Conservation (phyloP, 1,284 basidiomycete species). For the Apiotrichum montevideense region DNA sequence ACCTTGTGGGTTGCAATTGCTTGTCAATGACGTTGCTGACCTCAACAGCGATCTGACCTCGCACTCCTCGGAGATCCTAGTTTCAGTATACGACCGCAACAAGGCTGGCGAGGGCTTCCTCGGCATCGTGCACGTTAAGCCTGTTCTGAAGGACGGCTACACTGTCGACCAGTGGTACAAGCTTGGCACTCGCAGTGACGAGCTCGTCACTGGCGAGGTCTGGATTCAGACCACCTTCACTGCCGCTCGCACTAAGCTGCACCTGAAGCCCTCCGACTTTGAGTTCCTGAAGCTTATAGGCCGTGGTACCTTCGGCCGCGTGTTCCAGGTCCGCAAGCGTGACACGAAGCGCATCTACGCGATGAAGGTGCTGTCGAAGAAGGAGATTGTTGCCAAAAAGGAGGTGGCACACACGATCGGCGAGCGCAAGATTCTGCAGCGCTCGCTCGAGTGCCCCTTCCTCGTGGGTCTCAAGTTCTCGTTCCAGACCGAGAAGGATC, state of each 20-base stretch:
- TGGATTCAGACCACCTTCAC: conserved; percentile 92
- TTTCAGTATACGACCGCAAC: conserved; percentile 89
- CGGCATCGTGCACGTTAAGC: conserved; percentile 85
- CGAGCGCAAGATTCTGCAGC: conserved; percentile 96
- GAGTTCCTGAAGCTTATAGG: conserved; percentile 99
- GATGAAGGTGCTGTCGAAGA: conserved; percentile 98
- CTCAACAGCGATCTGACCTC: conserved; percentile 82
- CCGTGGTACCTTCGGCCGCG: conserved; percentile 95
- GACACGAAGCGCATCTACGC: conserved; percentile 99
- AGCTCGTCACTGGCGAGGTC: conserved; percentile 83
- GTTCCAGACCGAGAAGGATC: conserved; percentile 92
- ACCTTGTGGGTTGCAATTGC: conserved; percentile 66
- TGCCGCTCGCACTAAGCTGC: conserved; percentile 72
- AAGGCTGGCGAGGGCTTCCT: conserved; percentile 79
- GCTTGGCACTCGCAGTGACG: conserved; percentile 68
- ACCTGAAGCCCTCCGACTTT: conserved; percentile 85
- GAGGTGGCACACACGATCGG: conserved; percentile 99
- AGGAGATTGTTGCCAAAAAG: conserved; percentile 98
- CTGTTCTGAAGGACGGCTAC: conserved; percentile 79
- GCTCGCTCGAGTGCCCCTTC: conserved; percentile 91
- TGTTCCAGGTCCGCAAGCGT: conserved; percentile 96
- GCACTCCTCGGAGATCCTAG: conserved; percentile 72
- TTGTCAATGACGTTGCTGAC: not conserved
- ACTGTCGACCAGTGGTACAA: conserved; percentile 96
- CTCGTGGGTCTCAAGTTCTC: conserved; percentile 97